Evolutionary conservation across 2,329 filamentous ascomycete species (phyloP).

Genomic region (Fusarium sp.): DNA sequence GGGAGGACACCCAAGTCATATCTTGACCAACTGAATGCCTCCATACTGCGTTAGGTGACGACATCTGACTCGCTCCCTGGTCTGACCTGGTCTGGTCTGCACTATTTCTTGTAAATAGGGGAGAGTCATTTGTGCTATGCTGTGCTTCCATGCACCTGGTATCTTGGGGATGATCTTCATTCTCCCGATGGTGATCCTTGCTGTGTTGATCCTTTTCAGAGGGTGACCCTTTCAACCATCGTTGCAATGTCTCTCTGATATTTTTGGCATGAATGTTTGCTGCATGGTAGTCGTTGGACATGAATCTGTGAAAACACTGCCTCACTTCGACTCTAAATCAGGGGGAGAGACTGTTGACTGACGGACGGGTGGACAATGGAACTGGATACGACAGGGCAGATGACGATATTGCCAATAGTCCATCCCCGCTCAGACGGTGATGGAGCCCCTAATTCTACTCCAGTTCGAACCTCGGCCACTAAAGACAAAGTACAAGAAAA

Average conservation of each 20-base stretch:
- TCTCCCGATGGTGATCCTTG: neutral
- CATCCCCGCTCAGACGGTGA: constrained; percentile 42
- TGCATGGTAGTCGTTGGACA: neutral
- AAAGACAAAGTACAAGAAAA: constrained; percentile 39
- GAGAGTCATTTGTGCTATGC: neutral
- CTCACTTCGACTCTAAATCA: constrained; percentile 3
- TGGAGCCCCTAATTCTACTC: constrained; percentile 38
- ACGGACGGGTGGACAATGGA: constrained; percentile 7
- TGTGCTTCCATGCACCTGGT: neutral
- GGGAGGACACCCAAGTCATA: constrained; percentile 10
- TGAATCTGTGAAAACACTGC: neutral
- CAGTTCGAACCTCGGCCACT: constrained; percentile 37
- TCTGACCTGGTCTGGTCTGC: neutral
- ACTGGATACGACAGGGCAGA: constrained; percentile 22
- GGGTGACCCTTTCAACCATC: neutral
- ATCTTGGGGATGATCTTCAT: neutral
- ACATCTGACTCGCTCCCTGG: constrained; percentile 29
- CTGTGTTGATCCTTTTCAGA: neutral
- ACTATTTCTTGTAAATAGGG: neutral
- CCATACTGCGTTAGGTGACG: constrained; percentile 1
- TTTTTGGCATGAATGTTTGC: neutral
- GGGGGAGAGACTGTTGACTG: neutral
- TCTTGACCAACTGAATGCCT: constrained; percentile 3
- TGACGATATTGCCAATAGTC: constrained; percentile 45
- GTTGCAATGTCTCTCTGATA: neutral